Conservation (phyloP, 73 alveolate genomes). For the Tetrahymena malaccensis region DNA sequence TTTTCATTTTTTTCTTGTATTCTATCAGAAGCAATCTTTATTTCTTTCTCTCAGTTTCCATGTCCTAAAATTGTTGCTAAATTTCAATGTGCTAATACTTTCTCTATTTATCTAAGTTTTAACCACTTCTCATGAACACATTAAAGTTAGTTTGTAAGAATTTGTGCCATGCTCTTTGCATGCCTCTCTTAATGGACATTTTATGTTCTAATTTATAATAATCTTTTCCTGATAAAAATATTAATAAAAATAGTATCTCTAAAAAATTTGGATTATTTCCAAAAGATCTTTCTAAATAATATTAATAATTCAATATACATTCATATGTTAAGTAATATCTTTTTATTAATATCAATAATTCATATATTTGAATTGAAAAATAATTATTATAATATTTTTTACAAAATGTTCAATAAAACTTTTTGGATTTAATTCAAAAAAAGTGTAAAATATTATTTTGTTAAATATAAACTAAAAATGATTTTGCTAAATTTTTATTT, state of each 20-base stretch:
- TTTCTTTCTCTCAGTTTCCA: conserved; percentile 41
- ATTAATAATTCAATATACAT: background rate
- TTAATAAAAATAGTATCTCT: background rate
- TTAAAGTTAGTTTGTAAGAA: conserved; percentile 25
- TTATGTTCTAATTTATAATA: background rate
- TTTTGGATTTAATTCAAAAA: too few relatives aligned
- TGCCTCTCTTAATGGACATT: conserved; percentile 28
- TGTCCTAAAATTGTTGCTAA: conserved; percentile 47
- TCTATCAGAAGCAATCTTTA: conserved; percentile 34
- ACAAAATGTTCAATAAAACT: too few relatives aligned
- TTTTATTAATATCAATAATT: background rate
- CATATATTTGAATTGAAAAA: too few relatives aligned
- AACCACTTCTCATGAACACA: conserved; percentile 26
- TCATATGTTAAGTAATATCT: background rate
- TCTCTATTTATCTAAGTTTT: conserved; percentile 27
- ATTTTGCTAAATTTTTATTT: too few relatives aligned
- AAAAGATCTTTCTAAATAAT: background rate
- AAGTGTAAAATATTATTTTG: too few relatives aligned
- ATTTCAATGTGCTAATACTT: conserved; percentile 61
- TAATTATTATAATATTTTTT: too few relatives aligned
- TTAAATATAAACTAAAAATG: too few relatives aligned
- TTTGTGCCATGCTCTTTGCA: conserved; percentile 25
- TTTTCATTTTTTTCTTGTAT: conserved; percentile 46
- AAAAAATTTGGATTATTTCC: background rate
- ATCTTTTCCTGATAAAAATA: background rate